These are phyloP conservation scores for Silene latifolia DNA, from an alignment of 148 eudicot genomes.

Conservation along the genomic window DNA sequence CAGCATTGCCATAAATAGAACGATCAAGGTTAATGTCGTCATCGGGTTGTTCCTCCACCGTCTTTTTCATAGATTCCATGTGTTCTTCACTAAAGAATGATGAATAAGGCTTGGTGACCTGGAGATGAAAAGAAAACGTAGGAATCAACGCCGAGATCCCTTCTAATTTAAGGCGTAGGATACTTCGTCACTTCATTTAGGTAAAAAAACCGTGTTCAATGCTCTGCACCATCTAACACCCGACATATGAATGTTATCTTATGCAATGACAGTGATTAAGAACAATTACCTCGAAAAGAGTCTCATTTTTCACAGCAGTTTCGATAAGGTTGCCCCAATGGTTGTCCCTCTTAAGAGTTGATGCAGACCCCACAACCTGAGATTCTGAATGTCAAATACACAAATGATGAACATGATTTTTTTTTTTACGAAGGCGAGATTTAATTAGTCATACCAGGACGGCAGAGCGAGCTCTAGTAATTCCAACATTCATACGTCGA, in stretches of 20 bases:
- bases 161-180: not conserved
- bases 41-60: constrained; percentile 12
- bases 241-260: not conserved
- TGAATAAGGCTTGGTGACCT: constrained; percentile 81
- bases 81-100: constrained; percentile 55
- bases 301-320: constrained; percentile 60
- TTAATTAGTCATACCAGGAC: constrained; percentile 55
- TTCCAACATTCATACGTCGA: constrained; percentile 95
- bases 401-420: not conserved
- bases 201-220: not conserved
- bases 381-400: constrained; percentile 15
- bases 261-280: not conserved
- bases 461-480: constrained; percentile 91
- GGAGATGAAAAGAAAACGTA: constrained; percentile 13
- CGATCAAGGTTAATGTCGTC: constrained; percentile 32
- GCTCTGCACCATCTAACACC: not conserved
- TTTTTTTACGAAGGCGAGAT: not conserved
- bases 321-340: constrained; percentile 83
- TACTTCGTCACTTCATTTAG: not conserved
- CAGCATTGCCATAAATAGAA: constrained; percentile 31
- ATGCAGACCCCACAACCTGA: constrained; percentile 89
- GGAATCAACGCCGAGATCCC: not conserved
- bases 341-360: constrained; percentile 67
- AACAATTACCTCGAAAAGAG: constrained; percentile 52
- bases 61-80: constrained; percentile 45